A percentile compares a stretch with the other conserved stretches of the same genome.
These are phyloP conservation scores for Sisymbrium irio DNA, from an alignment of 345 rosid genomes.

Conservation along the genomic window DNA sequence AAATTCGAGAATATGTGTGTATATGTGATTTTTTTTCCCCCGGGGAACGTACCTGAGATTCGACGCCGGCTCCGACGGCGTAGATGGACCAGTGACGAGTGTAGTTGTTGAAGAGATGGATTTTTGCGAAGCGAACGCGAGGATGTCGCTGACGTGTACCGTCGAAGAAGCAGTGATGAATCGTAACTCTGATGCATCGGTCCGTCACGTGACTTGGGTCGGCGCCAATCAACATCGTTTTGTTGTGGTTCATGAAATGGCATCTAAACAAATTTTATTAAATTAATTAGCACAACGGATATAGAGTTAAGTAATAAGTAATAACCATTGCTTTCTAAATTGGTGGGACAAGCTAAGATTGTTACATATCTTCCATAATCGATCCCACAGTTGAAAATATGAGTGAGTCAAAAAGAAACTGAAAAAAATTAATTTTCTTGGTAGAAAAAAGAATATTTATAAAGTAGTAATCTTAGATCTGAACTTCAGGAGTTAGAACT, in stretches of 20 bases:
- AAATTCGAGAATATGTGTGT: neutral
- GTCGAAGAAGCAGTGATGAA: constrained; percentile 94
- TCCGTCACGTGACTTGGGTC: constrained; percentile 72
- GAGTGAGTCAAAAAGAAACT: too few species aligned
- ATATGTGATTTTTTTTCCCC: neutral
- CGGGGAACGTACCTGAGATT: constrained; percentile 61
- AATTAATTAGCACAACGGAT: neutral
- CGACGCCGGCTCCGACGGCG: constrained; percentile 93
- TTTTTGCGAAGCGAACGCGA: constrained; percentile 83
- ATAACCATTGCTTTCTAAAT: neutral
- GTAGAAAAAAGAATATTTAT: neutral
- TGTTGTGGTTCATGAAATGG: constrained; percentile 76
- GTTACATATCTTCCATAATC: neutral
- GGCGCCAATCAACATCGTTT: constrained; percentile 87
- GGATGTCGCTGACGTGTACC: constrained; percentile 92
- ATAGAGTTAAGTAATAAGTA: neutral
- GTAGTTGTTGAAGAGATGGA: constrained; percentile 86
- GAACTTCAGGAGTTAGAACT: constrained; percentile 13
- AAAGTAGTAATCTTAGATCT: constrained; percentile 54
- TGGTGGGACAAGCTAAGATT: neutral
- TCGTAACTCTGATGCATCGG: constrained; percentile 81
- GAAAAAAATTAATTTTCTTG: too few species aligned
- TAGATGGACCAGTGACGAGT: constrained; percentile 89
- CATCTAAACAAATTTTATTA: constrained; percentile 48
- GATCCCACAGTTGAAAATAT: neutral